Conservation (phyloP, 805 yeast genomes). For the Cyberlindnera mycetangii region DNA sequence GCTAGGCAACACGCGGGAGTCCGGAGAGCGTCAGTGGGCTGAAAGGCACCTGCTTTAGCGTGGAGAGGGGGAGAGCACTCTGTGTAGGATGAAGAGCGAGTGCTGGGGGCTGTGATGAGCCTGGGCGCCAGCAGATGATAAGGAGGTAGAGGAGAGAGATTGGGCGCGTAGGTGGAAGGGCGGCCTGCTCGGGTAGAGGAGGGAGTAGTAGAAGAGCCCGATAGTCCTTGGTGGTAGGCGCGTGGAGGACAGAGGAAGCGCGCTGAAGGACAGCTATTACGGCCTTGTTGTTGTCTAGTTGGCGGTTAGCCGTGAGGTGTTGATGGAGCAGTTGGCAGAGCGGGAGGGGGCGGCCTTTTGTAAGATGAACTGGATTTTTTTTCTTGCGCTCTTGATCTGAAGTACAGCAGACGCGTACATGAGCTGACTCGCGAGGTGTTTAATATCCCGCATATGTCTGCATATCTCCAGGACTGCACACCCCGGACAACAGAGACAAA, state of each 20-base stretch:
- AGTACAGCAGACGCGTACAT: constrained; percentile 3
- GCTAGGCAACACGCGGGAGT: neutral
- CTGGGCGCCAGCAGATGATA: neutral
- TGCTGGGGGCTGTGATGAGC: neutral
- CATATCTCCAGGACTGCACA: neutral
- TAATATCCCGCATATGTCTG: constrained; percentile 6
- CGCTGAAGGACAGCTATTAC: neutral
- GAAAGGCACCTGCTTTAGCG: neutral
- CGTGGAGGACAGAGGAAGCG: neutral
- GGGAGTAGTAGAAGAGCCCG: too few relatives aligned
- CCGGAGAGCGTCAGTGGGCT: neutral
- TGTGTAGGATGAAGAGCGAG: neutral
- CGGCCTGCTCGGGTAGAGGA: neutral
- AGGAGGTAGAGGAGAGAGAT: neutral
- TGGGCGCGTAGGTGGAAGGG: neutral
- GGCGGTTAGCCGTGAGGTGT: neutral
- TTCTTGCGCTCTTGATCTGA: constrained; percentile 4
- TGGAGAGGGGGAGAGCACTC: too few relatives aligned
- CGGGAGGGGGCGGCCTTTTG: constrained; percentile 1
- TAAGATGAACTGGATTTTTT: neutral
- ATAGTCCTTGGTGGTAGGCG: neutral
- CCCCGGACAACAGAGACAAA: neutral
- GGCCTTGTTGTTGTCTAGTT: neutral
- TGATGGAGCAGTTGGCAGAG: neutral
- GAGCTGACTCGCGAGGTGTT: constrained; percentile 7